Conservation (phyloP, 73 alveolate genomes). For the Paraurostyla sp. region DNA sequence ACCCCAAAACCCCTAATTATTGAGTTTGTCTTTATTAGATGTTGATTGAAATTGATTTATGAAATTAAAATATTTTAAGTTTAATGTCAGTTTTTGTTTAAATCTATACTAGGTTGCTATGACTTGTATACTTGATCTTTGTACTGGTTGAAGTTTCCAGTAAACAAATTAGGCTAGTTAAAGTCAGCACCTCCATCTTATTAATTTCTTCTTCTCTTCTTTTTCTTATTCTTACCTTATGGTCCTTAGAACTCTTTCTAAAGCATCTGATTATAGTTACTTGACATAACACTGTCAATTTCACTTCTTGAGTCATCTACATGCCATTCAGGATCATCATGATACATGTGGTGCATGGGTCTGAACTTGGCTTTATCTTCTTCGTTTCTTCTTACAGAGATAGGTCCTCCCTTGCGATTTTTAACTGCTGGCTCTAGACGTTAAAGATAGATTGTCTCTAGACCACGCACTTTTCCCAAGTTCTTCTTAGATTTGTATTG, state of each 20-base stretch:
- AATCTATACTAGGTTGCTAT: neutral
- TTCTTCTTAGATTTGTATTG: neutral
- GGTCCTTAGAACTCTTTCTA: constrained; percentile 5
- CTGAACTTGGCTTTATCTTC: constrained; percentile 47
- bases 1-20: too few relatives aligned
- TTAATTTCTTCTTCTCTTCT: neutral
- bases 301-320: constrained; percentile 33
- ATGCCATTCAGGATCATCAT: constrained; percentile 66
- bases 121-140: constrained; percentile 3
- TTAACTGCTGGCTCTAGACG: constrained; percentile 71
- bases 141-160: constrained; percentile 22
- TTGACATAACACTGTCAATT: constrained; percentile 20
- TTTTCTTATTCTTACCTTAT: neutral
- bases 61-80: too few relatives aligned
- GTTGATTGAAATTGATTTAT: too few relatives aligned
- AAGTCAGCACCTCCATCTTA: constrained; percentile 10
- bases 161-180: constrained; percentile 7
- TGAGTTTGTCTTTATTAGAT: too few relatives aligned
- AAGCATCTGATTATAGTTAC: constrained; percentile 35
- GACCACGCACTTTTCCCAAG: constrained; percentile 62
- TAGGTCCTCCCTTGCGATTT: neutral
- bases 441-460: constrained; percentile 70
- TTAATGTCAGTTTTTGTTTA: neutral
- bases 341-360: constrained; percentile 54
- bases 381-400: neutral